These are phyloP conservation scores for Sporisorium graminicola DNA, from an alignment of 1,284 basidiomycete species.

Conservation along the genomic window DNA sequence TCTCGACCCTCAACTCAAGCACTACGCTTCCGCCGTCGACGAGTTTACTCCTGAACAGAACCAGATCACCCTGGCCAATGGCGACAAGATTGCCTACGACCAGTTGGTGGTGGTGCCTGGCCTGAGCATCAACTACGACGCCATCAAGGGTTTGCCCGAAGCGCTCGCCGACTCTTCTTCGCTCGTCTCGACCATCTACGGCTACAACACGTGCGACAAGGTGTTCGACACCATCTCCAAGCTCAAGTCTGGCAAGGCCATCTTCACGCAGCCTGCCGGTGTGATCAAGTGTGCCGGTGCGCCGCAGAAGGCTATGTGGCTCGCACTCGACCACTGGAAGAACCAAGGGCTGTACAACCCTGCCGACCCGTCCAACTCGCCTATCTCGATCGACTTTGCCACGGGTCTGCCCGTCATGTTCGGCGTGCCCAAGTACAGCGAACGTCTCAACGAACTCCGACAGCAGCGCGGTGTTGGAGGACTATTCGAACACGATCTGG, in stretches of 20 bases:
- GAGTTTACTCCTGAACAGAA: constrained; percentile 81
- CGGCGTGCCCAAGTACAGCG: constrained; percentile 84
- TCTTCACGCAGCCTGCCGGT: constrained; percentile 97
- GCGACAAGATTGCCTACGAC: constrained; percentile 82
- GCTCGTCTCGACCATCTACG: constrained; percentile 94
- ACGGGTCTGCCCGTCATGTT: constrained; percentile 94
- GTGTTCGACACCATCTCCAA: constrained; percentile 71
- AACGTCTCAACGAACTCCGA: constrained; percentile 83
- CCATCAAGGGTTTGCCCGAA: constrained; percentile 81
- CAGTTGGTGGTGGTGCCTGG: constrained; percentile 89
- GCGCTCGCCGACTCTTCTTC: constrained; percentile 82
- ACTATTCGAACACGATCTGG: constrained; percentile 85
- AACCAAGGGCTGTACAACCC: constrained; percentile 54
- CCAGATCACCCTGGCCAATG: constrained; percentile 78
- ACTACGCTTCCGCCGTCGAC: constrained; percentile 81
- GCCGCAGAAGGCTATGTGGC: constrained; percentile 71
- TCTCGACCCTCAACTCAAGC: constrained; percentile 75
- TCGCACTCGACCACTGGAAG: constrained; percentile 65
- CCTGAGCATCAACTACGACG: constrained; percentile 81
- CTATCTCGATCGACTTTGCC: constrained; percentile 80
- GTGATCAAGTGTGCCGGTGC: constrained; percentile 94
- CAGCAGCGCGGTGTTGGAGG: constrained; percentile 83
- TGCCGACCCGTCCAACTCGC: constrained; percentile 70
- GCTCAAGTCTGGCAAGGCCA: constrained; percentile 82
- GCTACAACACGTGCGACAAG: constrained; percentile 62